phyloP scores from a whole-genome alignment of 805 yeast species.

The Hanseniaspora vineae region DNA sequence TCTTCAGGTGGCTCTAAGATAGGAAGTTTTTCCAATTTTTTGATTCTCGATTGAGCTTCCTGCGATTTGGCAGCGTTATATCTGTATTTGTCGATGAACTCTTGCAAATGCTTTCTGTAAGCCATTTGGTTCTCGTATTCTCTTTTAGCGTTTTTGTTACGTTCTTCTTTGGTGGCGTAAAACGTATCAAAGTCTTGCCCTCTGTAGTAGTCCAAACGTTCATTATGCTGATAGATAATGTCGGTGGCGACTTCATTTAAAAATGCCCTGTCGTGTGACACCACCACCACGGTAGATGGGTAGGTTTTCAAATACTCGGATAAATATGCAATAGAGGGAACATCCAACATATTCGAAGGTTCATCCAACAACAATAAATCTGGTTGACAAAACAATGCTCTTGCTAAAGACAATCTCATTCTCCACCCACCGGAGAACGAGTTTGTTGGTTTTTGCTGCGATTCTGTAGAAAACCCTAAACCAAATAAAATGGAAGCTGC shows the following conservation, averaged over 20 bases:
- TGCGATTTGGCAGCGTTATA: constrained; percentile 96
- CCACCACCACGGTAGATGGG: constrained; percentile 86
- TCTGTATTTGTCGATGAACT: constrained; percentile 89
- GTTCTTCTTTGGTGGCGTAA: constrained; percentile 87
- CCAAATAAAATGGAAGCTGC: constrained; percentile 92
- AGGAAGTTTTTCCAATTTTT: constrained; percentile 91
- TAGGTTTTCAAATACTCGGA: constrained; percentile 83
- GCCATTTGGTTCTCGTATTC: constrained; percentile 98
- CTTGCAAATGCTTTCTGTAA: constrained; percentile 82
- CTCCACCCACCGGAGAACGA: constrained; percentile 99
- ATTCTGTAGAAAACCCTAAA: constrained; percentile 80
- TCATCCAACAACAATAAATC: constrained; percentile 89
- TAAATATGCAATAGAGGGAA: constrained; percentile 90
- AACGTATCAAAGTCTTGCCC: constrained; percentile 90
- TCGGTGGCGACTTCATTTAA: constrained; percentile 97
- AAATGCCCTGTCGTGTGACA: constrained; percentile 95
- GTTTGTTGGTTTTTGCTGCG: constrained; percentile 75
- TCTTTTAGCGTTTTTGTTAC: constrained; percentile 81
- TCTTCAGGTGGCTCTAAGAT: constrained; percentile 88
- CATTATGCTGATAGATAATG: constrained; percentile 94
- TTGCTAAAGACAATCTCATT: constrained; percentile 96
- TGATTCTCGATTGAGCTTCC: constrained; percentile 96
- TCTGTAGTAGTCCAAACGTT: constrained; percentile 88
- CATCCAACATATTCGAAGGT: constrained; percentile 99
- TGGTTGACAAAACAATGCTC: constrained; percentile 96